phyloP scores from a whole-genome alignment of 2,329 filamentous ascomycete species.

The Tricladium varicosporioides region DNA sequence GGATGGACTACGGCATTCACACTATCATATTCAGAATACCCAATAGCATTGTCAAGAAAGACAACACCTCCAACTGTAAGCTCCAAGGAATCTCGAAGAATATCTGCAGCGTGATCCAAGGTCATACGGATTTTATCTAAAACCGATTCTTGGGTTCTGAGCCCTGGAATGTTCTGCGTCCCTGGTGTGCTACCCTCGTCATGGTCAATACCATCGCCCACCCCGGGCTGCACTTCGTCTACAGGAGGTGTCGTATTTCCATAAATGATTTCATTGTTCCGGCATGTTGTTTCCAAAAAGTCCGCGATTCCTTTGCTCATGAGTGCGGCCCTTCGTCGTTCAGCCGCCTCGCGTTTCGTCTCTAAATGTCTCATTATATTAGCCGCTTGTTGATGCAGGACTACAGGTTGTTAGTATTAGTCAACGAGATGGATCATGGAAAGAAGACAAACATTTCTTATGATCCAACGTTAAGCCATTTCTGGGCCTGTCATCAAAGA shows the following conservation, averaged over 20 bases:
- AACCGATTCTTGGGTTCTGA: conserved; percentile 10
- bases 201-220: neutral
- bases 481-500: conserved; percentile 41
- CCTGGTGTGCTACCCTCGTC: too few relatives aligned
- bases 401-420: conserved; percentile 4
- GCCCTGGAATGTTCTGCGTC: neutral
- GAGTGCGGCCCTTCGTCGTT: conserved; percentile 21
- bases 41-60: conserved; percentile 29
- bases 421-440: neutral
- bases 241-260: neutral
- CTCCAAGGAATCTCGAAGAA: conserved; percentile 31
- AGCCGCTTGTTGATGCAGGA: conserved; percentile 20
- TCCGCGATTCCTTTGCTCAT: conserved; percentile 26
- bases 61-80: conserved; percentile 29
- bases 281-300: conserved; percentile 22
- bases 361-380: conserved; percentile 30
- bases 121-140: conserved; percentile 29
- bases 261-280: neutral
- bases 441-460: conserved; percentile 20
- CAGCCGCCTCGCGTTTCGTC: conserved; percentile 28
- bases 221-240: neutral
- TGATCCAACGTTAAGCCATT: conserved; percentile 48
- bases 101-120: conserved; percentile 29
- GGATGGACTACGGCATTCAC: conserved; percentile 13
- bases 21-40: conserved; percentile 17